These are phyloP conservation scores for Russula earlei DNA, from an alignment of 768 basidiomycete genomes.

Conservation along the genomic window DNA sequence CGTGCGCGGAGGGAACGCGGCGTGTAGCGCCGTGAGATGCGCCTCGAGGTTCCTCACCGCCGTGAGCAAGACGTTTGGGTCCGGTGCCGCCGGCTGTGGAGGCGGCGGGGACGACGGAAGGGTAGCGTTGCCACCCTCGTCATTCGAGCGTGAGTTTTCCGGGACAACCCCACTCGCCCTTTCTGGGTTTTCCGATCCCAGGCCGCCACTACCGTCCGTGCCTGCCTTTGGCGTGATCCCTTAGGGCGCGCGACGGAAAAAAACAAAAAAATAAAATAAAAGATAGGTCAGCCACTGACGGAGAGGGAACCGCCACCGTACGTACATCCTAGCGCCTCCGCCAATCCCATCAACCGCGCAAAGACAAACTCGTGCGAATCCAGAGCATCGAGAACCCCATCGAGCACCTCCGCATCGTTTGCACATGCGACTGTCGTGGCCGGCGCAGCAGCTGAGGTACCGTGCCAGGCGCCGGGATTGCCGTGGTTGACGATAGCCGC, in stretches of 20 bases:
- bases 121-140: neutral
- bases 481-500: conserved; percentile 80
- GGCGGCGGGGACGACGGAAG: no score
- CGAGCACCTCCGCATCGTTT: conserved; percentile 68
- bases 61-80: neutral
- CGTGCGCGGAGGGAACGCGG: conserved; percentile 64
- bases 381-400: conserved; percentile 51
- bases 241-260: conserved; percentile 21
- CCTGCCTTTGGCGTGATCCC: conserved; percentile 54
- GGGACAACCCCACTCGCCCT: neutral
- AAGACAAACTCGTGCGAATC: conserved; percentile 74
- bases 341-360: conserved; percentile 73
- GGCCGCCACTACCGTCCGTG: conserved; percentile 30
- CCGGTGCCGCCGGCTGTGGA: neutral
- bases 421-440: conserved; percentile 67
- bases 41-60: conserved; percentile 42
- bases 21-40: conserved; percentile 53
- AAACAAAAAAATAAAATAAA: neutral
- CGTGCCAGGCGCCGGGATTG: conserved; percentile 76
- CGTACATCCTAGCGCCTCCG: conserved; percentile 77
- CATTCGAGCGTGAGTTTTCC: neutral
- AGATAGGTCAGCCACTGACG: neutral
- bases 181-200: neutral
- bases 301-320: conserved; percentile 10
- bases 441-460: conserved; percentile 47